Conservation (phyloP, 805 yeast genomes). For the Barnettozyma siamensis region DNA sequence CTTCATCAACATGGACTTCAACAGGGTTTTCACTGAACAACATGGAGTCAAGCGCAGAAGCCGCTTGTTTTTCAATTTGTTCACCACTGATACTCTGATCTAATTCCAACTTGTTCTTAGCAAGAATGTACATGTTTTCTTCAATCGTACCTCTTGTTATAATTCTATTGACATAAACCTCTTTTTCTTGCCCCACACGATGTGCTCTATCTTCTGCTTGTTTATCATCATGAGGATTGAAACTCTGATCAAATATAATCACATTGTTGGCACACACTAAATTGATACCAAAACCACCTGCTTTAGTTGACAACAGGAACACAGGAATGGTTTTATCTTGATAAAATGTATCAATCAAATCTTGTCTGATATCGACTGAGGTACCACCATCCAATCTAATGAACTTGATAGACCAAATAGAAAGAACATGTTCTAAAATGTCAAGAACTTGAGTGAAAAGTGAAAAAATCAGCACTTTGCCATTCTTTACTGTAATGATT, state of each 20-base stretch:
- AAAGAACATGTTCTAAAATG: constrained; percentile 71
- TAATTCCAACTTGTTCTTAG: constrained; percentile 84
- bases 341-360: constrained; percentile 81
- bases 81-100: constrained; percentile 41
- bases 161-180: constrained; percentile 73
- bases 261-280: constrained; percentile 93
- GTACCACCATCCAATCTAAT: constrained; percentile 92
- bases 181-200: constrained; percentile 88
- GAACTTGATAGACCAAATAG: constrained; percentile 59
- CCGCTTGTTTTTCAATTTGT: constrained; percentile 23
- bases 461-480: constrained; percentile 77
- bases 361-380: constrained; percentile 88
- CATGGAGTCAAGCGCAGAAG: constrained; percentile 32
- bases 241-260: constrained; percentile 85
- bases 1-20: constrained; percentile 2
- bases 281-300: constrained; percentile 98
- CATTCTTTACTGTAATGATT: constrained; percentile 49
- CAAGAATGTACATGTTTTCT: constrained; percentile 80
- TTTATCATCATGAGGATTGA: constrained; percentile 97
- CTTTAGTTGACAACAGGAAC: constrained; percentile 86
- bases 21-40: constrained; percentile 39
- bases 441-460: constrained; percentile 91
- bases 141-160: constrained; percentile 76
- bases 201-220: constrained; percentile 99
- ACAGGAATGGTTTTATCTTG: constrained; percentile 79